Percentiles rank a stretch among this genome's conserved stretches.
These are phyloP conservation scores for Sodiomyces alkalinus DNA, from an alignment of 2,329 filamentous ascomycete species.

Conservation along the genomic window DNA sequence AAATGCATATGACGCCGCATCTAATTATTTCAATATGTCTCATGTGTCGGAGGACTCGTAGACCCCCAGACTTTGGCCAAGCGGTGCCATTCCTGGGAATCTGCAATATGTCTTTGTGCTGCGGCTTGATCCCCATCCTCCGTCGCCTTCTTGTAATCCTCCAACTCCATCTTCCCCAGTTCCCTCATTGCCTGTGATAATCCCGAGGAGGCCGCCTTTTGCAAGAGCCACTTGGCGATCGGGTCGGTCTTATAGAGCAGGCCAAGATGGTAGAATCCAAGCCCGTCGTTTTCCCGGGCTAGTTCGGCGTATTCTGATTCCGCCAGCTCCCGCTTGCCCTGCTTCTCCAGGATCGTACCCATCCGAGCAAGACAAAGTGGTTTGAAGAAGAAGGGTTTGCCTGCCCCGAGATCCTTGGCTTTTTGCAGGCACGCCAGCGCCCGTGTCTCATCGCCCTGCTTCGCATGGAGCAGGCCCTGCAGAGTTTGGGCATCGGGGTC, in stretches of 20 bases:
- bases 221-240: background rate
- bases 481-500: conserved; percentile 18
- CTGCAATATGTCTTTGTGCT: background rate
- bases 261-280: background rate
- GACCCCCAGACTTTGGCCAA: too few relatives aligned
- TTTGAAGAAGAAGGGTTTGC: too few relatives aligned
- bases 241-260: background rate
- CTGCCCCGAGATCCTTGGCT: background rate
- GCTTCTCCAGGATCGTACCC: background rate
- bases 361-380: too few relatives aligned
- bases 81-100: conserved; percentile 1
- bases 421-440: background rate
- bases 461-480: background rate
- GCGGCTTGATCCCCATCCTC: background rate
- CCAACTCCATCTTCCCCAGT: conserved; percentile 1
- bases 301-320: background rate
- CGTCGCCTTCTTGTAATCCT: conserved; percentile 1
- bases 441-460: background rate
- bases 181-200: background rate
- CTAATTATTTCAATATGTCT: too few relatives aligned
- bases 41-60: too few relatives aligned
- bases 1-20: too few relatives aligned
- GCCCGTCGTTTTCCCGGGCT: too few relatives aligned
- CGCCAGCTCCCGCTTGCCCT: background rate
- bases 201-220: background rate